These are phyloP conservation scores for Paspalum notatum DNA, from an alignment of 176 grass and related monocot species.

Conservation along the genomic window DNA sequence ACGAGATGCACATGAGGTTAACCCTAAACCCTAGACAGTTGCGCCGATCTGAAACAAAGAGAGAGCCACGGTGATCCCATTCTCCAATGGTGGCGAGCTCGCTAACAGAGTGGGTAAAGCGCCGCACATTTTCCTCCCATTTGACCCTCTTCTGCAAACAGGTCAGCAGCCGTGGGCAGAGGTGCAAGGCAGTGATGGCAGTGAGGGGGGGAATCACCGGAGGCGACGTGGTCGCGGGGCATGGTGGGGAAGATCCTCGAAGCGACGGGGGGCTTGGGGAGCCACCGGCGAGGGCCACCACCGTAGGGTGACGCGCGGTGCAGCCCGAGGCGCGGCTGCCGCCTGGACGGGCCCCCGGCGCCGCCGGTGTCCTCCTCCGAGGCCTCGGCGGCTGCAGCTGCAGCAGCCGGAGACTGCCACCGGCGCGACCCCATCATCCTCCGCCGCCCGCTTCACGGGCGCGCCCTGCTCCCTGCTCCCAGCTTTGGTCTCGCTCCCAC, in stretches of 20 bases:
- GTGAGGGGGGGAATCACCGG: conserved; percentile 12
- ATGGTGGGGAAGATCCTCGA: conserved; percentile 43
- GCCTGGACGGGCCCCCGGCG: conserved; percentile 45
- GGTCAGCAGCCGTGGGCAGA: background rate
- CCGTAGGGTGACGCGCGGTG: conserved; percentile 54
- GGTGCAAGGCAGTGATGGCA: background rate
- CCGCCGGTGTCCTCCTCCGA: conserved; percentile 32
- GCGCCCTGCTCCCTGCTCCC: background rate
- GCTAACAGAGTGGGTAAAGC: background rate
- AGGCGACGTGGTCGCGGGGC: conserved; percentile 8
- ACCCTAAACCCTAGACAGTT: conserved; percentile 14
- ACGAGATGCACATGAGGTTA: background rate
- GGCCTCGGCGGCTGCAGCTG: conserved; percentile 18
- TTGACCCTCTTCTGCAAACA: background rate
- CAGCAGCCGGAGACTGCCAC: conserved; percentile 41
- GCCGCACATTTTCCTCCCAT: background rate
- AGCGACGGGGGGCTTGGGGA: conserved; percentile 34
- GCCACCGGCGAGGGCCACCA: conserved; percentile 16
- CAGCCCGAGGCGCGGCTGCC: conserved; percentile 41
- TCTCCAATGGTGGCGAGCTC: background rate
- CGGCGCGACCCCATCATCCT: conserved; percentile 28
- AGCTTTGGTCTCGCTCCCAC: background rate
- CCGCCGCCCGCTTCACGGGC: conserved; percentile 2
- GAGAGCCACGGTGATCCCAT: background rate
- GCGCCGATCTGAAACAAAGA: background rate